phyloP scores from a whole-genome alignment of 306 rosid species.

The Vigna mungo region DNA sequence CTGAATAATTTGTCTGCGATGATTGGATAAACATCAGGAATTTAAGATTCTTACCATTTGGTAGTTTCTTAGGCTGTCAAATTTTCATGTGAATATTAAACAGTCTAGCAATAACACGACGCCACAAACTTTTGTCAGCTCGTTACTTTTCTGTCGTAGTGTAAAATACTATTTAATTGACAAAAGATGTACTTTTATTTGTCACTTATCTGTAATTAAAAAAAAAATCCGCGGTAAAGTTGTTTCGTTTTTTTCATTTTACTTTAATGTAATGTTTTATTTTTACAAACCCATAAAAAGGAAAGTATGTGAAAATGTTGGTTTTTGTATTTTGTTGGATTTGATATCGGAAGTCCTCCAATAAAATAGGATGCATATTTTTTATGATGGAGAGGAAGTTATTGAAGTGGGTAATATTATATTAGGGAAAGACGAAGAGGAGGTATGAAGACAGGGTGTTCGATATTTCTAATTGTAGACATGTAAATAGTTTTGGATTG shows the following conservation, averaged over 20 bases:
- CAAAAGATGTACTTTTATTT: not conserved
- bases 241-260: not conserved
- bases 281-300: not conserved
- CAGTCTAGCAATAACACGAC: not conserved
- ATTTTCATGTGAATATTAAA: not conserved
- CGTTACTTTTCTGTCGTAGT: not conserved
- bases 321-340: not conserved
- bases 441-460: slow-evolving; percentile 25
- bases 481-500: slow-evolving; percentile 17
- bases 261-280: not conserved
- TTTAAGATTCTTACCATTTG: slow-evolving; percentile 8
- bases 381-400: not conserved
- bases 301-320: not conserved
- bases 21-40: not conserved
- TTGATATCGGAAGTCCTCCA: slow-evolving; percentile 15
- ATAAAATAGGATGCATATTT: not conserved
- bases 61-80: not conserved
- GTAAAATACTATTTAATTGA: not conserved
- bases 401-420: not conserved
- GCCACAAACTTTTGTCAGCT: not conserved
- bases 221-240: not conserved
- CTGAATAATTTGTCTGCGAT: not conserved
- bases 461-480: not conserved
- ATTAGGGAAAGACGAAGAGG: not conserved
- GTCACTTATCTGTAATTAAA: not conserved